Conservation (phyloP, 805 yeast genomes). For the Lachancea quebecensis region DNA sequence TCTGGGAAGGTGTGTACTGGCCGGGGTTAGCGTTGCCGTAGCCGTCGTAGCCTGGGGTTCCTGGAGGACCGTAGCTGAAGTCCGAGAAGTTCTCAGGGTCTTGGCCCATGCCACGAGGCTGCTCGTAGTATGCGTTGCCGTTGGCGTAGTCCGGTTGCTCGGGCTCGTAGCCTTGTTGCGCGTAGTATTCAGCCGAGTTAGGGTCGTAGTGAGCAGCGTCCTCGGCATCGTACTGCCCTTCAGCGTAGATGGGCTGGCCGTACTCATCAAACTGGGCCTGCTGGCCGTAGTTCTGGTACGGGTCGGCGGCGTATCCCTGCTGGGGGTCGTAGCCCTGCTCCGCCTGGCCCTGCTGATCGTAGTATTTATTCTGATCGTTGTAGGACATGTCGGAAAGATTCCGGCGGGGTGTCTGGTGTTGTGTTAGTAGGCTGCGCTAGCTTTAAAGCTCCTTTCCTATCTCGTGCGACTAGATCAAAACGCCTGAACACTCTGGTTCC, state of each 20-base stretch:
- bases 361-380: constrained; percentile 19
- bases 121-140: constrained; percentile 45
- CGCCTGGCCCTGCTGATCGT: constrained; percentile 20
- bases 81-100: constrained; percentile 63
- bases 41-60: constrained; percentile 45
- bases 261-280: constrained; percentile 32
- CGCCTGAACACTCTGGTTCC: no score
- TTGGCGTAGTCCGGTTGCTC: constrained; percentile 37
- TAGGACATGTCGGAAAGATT: constrained; percentile 17
- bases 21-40: constrained; percentile 64
- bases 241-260: constrained; percentile 36
- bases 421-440: background rate
- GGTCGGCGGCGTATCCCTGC: constrained; percentile 7
- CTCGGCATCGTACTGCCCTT: constrained; percentile 23
- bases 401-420: no score
- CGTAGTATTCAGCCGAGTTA: constrained; percentile 33
- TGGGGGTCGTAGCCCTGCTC: constrained; percentile 11
- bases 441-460: no score
- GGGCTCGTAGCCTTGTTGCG: constrained; percentile 39
- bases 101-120: constrained; percentile 39
- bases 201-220: constrained; percentile 35
- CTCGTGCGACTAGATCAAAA: no score
- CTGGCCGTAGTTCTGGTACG: constrained; percentile 19
- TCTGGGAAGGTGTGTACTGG: constrained; percentile 78
- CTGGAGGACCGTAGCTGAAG: constrained; percentile 54